phyloP scores from a whole-genome alignment of 1,284 basidiomycete genomes.

The Fistulinella cinereoalba region DNA sequence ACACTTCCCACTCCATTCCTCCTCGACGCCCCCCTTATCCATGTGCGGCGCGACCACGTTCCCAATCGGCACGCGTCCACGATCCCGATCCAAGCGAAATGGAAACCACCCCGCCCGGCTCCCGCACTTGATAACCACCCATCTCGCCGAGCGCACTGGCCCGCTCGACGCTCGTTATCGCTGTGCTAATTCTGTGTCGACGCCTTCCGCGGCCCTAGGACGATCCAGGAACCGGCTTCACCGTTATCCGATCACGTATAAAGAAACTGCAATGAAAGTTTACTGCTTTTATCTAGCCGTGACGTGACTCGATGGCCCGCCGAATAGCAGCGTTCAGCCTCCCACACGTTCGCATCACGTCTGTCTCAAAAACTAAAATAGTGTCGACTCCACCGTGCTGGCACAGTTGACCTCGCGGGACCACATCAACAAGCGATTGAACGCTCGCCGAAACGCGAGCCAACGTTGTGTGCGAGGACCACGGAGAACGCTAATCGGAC shows the following conservation, averaged over 20 bases:
- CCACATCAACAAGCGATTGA: too few relatives aligned
- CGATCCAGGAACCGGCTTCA: constrained; percentile 30
- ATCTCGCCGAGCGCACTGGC: background rate
- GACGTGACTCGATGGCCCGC: constrained; percentile 12
- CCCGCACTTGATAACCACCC: constrained; percentile 5
- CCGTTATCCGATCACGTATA: constrained; percentile 14
- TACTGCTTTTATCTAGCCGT: constrained; percentile 12
- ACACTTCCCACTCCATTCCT: too few relatives aligned
- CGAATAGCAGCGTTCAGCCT: constrained; percentile 9
- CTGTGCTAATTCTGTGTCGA: constrained; percentile 9
- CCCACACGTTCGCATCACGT: constrained; percentile 5
- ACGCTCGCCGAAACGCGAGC: background rate
- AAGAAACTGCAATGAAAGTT: constrained; percentile 27
- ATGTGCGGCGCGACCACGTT: too few relatives aligned
- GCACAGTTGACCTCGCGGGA: background rate
- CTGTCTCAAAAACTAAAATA: constrained; percentile 6
- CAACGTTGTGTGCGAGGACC: background rate
- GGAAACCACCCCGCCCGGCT: constrained; percentile 10
- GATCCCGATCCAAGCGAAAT: constrained; percentile 33
- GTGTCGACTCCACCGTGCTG: background rate
- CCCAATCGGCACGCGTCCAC: too few relatives aligned
- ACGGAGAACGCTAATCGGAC: constrained; percentile 3
- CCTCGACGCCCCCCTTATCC: too few relatives aligned
- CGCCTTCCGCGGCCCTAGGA: constrained; percentile 29
- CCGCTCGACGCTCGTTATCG: background rate